phyloP scores from a whole-genome alignment of 495 filamentous ascomycete species.

The Neurospora sp. region DNA sequence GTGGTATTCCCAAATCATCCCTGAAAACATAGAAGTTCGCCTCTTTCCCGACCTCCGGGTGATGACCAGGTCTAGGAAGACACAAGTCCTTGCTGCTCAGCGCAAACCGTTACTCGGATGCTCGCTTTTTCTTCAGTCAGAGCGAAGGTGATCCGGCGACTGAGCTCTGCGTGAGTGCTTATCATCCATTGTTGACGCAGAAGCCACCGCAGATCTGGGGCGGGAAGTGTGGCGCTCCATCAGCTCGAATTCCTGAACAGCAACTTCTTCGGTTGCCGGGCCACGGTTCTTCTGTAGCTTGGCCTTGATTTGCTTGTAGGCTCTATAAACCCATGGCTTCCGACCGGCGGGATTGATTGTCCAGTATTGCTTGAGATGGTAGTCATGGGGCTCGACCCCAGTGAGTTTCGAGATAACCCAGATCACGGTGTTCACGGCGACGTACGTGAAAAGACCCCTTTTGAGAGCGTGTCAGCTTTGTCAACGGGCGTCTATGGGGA shows the following conservation, averaged over 20 bases:
- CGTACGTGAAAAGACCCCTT: slow-evolving; percentile 63
- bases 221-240: not conserved
- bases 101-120: not conserved
- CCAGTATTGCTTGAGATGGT: slow-evolving; percentile 67
- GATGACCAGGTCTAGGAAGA: not conserved
- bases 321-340: slow-evolving; percentile 24
- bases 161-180: not conserved
- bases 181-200: not conserved
- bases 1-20: not conserved
- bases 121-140: not conserved
- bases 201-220: not conserved
- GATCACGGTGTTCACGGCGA: slow-evolving; percentile 52
- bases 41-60: not conserved
- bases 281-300: slow-evolving; percentile 1
- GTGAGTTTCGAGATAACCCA: slow-evolving; percentile 45
- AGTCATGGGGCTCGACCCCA: slow-evolving; percentile 55
- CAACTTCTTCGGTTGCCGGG: not conserved
- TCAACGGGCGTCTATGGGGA: not conserved
- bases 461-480: slow-evolving; percentile 8
- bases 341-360: slow-evolving; percentile 42
- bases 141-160: not conserved
- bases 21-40: not conserved
- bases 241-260: not conserved
- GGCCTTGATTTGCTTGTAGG: not conserved
- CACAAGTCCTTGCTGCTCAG: not conserved